phyloP scores from a whole-genome alignment of 495 filamentous ascomycete species.

The Annulohypoxylon moriforme region DNA sequence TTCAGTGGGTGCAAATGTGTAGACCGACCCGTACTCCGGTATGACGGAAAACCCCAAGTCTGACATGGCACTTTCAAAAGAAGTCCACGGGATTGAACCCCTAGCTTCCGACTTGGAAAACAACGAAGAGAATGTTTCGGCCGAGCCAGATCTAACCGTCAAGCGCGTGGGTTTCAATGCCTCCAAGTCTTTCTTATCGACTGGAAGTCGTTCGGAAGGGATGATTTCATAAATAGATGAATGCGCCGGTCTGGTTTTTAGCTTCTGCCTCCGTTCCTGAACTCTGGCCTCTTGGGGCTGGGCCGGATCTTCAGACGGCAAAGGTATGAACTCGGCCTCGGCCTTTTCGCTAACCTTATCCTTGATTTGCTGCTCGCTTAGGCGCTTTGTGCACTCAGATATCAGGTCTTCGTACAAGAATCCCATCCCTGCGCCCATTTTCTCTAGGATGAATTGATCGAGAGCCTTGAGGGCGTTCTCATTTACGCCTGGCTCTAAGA shows the following conservation, averaged over 20 bases:
- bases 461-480: neutral
- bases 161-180: neutral
- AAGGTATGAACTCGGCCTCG: neutral
- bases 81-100: neutral
- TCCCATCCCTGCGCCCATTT: neutral
- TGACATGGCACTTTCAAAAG: neutral
- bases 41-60: neutral
- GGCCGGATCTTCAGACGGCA: neutral
- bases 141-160: neutral
- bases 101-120: conserved; percentile 1
- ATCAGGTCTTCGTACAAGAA: neutral
- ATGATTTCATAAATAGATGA: neutral
- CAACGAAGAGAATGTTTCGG: neutral
- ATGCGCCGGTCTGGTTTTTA: neutral
- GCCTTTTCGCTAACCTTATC: neutral
- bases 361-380: neutral
- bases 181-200: neutral
- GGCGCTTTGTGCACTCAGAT: neutral
- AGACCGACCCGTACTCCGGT: neutral
- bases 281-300: neutral
- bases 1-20: neutral
- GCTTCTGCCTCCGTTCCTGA: neutral
- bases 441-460: neutral
- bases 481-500: neutral
- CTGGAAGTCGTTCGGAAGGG: neutral